A percentile compares a stretch with the other conserved stretches of the same genome.
Evolutionary conservation across 2,329 filamentous ascomycete species (phyloP).

Genomic region (Xylariaceae sp.): DNA sequence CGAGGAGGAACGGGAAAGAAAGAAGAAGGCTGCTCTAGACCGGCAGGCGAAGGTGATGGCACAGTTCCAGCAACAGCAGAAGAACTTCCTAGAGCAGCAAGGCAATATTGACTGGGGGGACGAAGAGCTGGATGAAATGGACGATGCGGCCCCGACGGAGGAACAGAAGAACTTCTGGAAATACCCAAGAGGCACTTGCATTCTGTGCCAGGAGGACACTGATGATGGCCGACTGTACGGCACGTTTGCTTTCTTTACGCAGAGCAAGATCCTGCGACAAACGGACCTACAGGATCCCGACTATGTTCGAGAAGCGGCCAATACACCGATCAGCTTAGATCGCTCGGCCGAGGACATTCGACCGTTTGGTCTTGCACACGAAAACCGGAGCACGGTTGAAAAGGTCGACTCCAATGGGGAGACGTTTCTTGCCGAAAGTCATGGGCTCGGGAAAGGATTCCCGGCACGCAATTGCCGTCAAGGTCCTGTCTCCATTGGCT

Average conservation of each 20-base stretch:
- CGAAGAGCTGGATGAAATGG: conserved; percentile 67
- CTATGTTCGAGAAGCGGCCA: conserved; percentile 74
- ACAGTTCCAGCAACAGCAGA: conserved; percentile 95
- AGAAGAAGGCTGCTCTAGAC: conserved; percentile 84
- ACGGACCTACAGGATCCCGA: conserved; percentile 77
- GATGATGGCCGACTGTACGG: conserved; percentile 85
- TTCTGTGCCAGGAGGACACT: conserved; percentile 92
- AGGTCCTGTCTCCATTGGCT: conserved; percentile 82
- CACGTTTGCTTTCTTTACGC: conserved; percentile 81
- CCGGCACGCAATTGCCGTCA: conserved; percentile 56
- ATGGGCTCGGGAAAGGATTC: conserved; percentile 85
- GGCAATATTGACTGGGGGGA: conserved; percentile 84
- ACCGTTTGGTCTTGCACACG: conserved; percentile 83
- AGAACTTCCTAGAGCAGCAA: conserved; percentile 86
- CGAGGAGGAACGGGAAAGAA: conserved; percentile 69
- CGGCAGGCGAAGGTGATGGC: conserved; percentile 94
- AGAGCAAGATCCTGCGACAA: conserved; percentile 79
- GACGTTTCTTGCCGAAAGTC: conserved; percentile 64
- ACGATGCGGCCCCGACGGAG: conserved; percentile 48
- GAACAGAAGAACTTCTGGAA: conserved; percentile 73
- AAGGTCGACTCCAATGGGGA: conserved; percentile 69
- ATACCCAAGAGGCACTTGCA: conserved; percentile 88
- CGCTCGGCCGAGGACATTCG: conserved; percentile 73
- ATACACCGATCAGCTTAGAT: conserved; percentile 76
- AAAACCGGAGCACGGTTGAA: conserved; percentile 70